Base-by-base conservation (phyloP, 345 rosid genomes). In the Brassica incana region DNA sequence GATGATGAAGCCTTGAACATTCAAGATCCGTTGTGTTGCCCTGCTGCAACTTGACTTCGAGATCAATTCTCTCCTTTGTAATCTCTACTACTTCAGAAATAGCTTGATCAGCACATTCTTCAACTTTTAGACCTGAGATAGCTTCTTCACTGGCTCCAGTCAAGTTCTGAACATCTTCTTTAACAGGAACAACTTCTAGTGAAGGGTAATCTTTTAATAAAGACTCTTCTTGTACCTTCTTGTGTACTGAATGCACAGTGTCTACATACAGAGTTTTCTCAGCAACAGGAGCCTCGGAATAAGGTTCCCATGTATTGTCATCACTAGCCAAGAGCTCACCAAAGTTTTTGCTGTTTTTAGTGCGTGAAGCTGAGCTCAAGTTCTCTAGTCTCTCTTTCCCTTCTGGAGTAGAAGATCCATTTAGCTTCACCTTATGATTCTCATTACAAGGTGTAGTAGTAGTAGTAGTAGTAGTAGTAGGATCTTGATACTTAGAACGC, bases 261-360 rank as follows among this genome's bases (percentile, higher is more conserved):
- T 92, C 97, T 50, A 91, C 82, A 78, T 92, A 89, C 78, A 95
- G 80, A 75, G 97, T 91, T 83, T 89, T 92, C 88, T 95, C 99
- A 3, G 67, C 79, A 52, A 85, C 80, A 1, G 85, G 88, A 72
- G 66, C 77, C 36, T 69, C 86, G 12, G 82, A 68, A 1, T 78
- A 83, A 71, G 83, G 76, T 78, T 86, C 78, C 87, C 84, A 84
- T 63, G 80, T 83, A 27, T 56, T 79, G 56, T 87, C 87, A 71
- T 90, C 91, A 14, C 69, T 76, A 8, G 89, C 88, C 85, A 92
- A 80, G 48, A 90, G 82, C 68, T 90, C 83, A 65, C 83, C 83
- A 72, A 81, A 81, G 70, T 81, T 88, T 63, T 64, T 84, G 66
- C 81, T 66, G 30, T 14, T 38, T 71, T 83, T 84, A 20, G 60